phyloP scores from a whole-genome alignment of 768 basidiomycete genomes.

The Pleurotus tuber-regium region DNA sequence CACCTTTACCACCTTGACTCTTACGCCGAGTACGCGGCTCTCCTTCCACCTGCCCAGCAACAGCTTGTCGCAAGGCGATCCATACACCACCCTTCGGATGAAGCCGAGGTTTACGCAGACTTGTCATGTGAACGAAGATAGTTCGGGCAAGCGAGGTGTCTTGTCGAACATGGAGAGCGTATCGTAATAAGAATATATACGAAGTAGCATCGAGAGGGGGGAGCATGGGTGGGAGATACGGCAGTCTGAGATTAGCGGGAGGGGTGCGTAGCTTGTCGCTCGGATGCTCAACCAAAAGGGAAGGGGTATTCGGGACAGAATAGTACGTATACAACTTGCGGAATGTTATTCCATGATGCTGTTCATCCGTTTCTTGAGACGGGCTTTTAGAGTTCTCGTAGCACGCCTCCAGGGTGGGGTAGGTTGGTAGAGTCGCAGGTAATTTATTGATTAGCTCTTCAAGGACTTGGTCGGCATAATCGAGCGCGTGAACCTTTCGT shows the following conservation, averaged over 20 bases:
- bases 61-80: not conserved
- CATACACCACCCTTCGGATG: not conserved
- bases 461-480: not conserved
- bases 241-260: not conserved
- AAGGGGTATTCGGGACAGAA: not conserved
- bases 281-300: too few relatives aligned
- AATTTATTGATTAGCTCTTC: not conserved
- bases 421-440: not conserved
- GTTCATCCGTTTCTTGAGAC: not conserved
- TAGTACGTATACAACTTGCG: not conserved
- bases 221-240: slow-evolving; percentile 2
- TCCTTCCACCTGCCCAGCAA: not conserved
- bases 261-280: not conserved
- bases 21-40: not conserved
- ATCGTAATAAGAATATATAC: not conserved
- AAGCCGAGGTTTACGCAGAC: not conserved
- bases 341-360: not conserved
- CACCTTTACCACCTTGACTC: not conserved
- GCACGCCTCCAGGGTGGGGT: not conserved
- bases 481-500: not conserved
- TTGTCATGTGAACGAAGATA: slow-evolving; percentile 5
- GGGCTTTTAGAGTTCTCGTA: not conserved
- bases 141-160: slow-evolving; percentile 3
- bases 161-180: slow-evolving; percentile 1
- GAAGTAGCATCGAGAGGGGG: not conserved